These are phyloP conservation scores for Neopestalotiopsis rosae DNA, from an alignment of 2,329 filamentous ascomycete genomes.

Conservation along the genomic window DNA sequence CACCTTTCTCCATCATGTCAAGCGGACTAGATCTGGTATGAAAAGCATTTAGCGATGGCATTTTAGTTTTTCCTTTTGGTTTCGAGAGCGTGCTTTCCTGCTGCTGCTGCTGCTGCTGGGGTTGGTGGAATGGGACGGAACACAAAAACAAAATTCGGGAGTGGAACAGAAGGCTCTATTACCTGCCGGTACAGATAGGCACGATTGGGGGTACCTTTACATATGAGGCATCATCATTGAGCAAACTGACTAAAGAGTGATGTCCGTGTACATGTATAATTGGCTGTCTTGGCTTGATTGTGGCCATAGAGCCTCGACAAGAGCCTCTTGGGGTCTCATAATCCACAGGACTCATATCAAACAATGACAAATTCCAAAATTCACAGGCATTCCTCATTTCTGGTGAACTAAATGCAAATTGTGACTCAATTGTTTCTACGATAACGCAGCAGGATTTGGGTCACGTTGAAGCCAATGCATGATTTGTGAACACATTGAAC, in stretches of 20 bases:
- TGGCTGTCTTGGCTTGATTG: neutral
- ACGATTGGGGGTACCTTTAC: neutral
- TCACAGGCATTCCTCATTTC: neutral
- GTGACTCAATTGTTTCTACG: no score
- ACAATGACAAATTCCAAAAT: neutral
- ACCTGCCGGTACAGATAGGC: neutral
- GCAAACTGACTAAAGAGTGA: neutral
- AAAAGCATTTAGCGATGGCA: slow-evolving; percentile 18
- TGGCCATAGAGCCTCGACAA: neutral
- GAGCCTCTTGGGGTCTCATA: neutral
- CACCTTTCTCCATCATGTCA: neutral
- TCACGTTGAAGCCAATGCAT: no score
- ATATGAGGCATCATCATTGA: neutral
- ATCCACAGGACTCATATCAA: neutral
- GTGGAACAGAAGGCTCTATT: neutral
- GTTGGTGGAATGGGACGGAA: neutral
- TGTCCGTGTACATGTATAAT: neutral
- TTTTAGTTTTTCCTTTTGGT: slow-evolving; percentile 15
- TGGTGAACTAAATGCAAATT: no score
- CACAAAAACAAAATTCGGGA: neutral
- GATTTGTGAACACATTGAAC: no score
- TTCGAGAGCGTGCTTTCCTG: neutral
- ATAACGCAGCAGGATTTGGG: no score
- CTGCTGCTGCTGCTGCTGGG: neutral
- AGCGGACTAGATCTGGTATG: slow-evolving; percentile 9